Percentiles rank a stretch among this genome's conserved stretches.
phyloP scores from a whole-genome alignment of 257 asterid genomes.

The Fraxinus pennsylvanica region DNA sequence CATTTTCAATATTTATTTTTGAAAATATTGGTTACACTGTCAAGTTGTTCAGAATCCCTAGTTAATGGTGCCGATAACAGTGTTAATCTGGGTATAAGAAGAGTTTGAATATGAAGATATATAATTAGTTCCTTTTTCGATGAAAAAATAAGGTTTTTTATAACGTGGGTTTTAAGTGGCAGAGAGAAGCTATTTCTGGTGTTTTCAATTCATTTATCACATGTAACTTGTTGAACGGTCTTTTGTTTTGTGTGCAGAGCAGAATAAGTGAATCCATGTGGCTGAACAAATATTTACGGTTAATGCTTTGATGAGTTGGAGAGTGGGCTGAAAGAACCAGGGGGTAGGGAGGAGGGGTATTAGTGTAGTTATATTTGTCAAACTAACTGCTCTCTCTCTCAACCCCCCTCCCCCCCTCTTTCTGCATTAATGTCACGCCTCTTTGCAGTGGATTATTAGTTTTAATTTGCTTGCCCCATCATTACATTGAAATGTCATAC shows the following conservation, averaged over 20 bases:
- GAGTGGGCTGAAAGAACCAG: no score
- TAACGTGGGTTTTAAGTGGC: not conserved
- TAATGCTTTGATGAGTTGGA: no score
- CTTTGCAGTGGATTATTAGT: no score
- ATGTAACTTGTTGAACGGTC: not conserved
- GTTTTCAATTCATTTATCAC: not conserved
- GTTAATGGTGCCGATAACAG: not conserved
- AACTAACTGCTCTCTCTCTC: no score
- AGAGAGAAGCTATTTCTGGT: not conserved
- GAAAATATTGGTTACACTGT: not conserved
- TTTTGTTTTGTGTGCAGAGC: not conserved
- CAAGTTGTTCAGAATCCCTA: not conserved
- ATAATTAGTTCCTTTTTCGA: not conserved
- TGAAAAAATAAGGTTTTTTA: not conserved
- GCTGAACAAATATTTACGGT: no score
- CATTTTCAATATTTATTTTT: not conserved
- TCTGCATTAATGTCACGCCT: no score
- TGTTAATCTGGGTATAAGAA: not conserved
- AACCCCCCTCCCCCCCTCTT: no score
- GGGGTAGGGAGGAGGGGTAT: no score
- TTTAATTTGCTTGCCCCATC: not conserved
- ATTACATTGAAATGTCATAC: not conserved
- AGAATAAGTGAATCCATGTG: not conserved
- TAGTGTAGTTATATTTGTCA: no score
- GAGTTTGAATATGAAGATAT: not conserved